phyloP scores from a whole-genome alignment of 495 filamentous ascomycete species.

The Apodospora peruviana region DNA sequence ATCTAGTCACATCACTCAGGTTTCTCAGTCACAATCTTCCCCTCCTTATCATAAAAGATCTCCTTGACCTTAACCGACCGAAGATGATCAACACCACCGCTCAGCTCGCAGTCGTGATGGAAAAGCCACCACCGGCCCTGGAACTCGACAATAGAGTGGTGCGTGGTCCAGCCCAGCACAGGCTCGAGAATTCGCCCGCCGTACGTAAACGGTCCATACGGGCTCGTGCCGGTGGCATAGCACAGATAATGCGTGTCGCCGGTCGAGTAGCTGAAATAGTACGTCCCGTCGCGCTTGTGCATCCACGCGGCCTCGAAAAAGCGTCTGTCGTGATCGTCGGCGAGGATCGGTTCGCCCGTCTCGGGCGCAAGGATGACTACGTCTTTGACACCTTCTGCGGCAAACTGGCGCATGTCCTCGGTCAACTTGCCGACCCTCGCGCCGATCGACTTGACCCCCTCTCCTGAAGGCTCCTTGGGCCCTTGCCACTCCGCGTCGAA shows the following conservation, averaged over 20 bases:
- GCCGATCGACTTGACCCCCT: conserved; percentile 42
- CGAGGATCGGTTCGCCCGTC: conserved; percentile 49
- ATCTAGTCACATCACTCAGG: conserved; percentile 13
- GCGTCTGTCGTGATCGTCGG: conserved; percentile 64
- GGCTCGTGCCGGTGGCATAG: conserved; percentile 56
- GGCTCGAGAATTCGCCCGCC: conserved; percentile 65
- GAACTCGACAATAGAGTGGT: conserved; percentile 72
- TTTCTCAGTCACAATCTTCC: conserved; percentile 46
- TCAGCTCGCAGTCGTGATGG: conserved; percentile 65
- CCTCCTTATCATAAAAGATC: conserved; percentile 62
- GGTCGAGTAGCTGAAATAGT: conserved; percentile 74
- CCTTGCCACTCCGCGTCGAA: conserved; percentile 47
- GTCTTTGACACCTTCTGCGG: conserved; percentile 37
- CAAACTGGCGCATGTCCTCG: conserved; percentile 58
- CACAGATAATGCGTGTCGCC: conserved; percentile 68
- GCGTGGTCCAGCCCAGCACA: conserved; percentile 72
- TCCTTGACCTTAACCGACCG: conserved; percentile 66
- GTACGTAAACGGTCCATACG: conserved; percentile 66
- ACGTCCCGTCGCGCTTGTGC: conserved; percentile 57
- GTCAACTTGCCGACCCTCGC: conserved; percentile 57
- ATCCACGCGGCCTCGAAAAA: conserved; percentile 79
- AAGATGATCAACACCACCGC: conserved; percentile 57
- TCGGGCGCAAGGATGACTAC: conserved; percentile 53
- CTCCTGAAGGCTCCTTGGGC: conserved; percentile 50
- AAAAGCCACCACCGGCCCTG: conserved; percentile 65